Base-by-base conservation (phyloP, 2,329 filamentous ascomycete species). In the Teratosphaeria nubilosa region DNA sequence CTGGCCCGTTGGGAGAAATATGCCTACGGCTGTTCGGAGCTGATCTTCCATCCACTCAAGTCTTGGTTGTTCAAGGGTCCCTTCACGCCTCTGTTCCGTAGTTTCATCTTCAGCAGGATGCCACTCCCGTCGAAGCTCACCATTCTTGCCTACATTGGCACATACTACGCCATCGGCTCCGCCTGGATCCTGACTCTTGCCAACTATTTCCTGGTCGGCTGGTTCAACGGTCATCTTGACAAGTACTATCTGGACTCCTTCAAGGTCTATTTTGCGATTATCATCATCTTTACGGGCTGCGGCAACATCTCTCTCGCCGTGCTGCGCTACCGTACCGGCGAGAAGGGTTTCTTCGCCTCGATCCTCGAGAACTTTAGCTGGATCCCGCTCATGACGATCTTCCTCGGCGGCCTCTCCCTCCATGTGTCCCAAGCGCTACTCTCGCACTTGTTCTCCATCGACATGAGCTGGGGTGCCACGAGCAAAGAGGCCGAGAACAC, bases 1-100 rank as follows among this genome's bases (percentile, higher is more conserved):
- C 78, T 92, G 60, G 86, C 87, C 1, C 86, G 88, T 58, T 92
- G 89, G 88, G 88, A 92, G 69, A 92, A 92, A 74, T 91, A 91
- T 70, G 89, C 88, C 2, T 91, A 90, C 66, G 88, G 88, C 41
- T 91, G 89, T 74, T 89, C 88, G 71, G 88, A 91, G 75, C 78
- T 92, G 58, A 79, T 92, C 58, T 92, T 94, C 77, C 82, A 92
- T 69, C 89, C 88, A 2, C 77, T 92, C 60, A 81, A 82, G 60
- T 84, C 83, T 65, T 92, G 89, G 89, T 72, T 84, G 51, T 84
- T 80, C 69, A 82, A 80, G 16, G 89, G 89, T 0, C 89, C 89
- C 30, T 88, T 92, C 70, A 92, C 89, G 3, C 85, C 86, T 24
- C 80, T 92, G 4, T 92, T 92, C 80, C 81, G 85, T 60, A 80